Evolutionary conservation across 2,329 filamentous ascomycete species (phyloP).

Genomic region (Phaeosphaeria sp.): DNA sequence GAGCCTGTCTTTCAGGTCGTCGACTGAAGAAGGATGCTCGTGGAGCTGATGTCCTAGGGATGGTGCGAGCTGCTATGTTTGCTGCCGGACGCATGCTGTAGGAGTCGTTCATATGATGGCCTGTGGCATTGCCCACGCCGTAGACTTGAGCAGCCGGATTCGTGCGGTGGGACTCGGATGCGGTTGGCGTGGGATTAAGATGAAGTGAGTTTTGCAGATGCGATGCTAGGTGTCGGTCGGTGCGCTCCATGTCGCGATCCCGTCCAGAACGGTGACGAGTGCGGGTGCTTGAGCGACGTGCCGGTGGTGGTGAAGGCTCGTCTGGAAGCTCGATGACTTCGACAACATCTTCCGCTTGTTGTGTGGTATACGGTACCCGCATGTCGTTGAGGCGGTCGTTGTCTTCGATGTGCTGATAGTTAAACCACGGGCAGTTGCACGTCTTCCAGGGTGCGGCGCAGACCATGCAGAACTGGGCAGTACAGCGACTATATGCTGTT

Average conservation of each 20-base stretch:
- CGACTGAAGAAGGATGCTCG: slow-evolving; percentile 35
- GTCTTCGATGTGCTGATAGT: slow-evolving; percentile 60
- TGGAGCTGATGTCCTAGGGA: slow-evolving; percentile 29
- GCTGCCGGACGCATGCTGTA: slow-evolving; percentile 43
- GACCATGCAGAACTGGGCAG: slow-evolving; percentile 85
- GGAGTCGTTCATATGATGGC: slow-evolving; percentile 66
- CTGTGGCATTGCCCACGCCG: slow-evolving; percentile 59
- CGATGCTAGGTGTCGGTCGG: slow-evolving; percentile 59
- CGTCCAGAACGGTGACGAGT: slow-evolving; percentile 33
- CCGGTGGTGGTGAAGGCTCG: slow-evolving; percentile 30
- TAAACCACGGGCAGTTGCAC: slow-evolving; percentile 84
- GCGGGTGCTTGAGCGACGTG: slow-evolving; percentile 35
- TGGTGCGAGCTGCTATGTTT: slow-evolving; percentile 34
- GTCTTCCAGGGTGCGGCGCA: slow-evolving; percentile 83
- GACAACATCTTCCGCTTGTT: slow-evolving; percentile 31
- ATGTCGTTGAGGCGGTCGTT: slow-evolving; percentile 57
- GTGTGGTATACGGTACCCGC: slow-evolving; percentile 38
- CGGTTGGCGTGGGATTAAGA: slow-evolving; percentile 28
- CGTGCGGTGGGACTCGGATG: slow-evolving; percentile 32
- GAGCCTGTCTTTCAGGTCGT: slow-evolving; percentile 28
- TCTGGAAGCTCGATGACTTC: slow-evolving; percentile 41
- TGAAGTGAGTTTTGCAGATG: slow-evolving; percentile 57
- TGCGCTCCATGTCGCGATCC: slow-evolving; percentile 53
- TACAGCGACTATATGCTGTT: slow-evolving; percentile 66
- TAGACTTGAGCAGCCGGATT: slow-evolving; percentile 57